phyloP scores from a whole-genome alignment of 202 grass and related monocot species.

The Saccharum hybrid region DNA sequence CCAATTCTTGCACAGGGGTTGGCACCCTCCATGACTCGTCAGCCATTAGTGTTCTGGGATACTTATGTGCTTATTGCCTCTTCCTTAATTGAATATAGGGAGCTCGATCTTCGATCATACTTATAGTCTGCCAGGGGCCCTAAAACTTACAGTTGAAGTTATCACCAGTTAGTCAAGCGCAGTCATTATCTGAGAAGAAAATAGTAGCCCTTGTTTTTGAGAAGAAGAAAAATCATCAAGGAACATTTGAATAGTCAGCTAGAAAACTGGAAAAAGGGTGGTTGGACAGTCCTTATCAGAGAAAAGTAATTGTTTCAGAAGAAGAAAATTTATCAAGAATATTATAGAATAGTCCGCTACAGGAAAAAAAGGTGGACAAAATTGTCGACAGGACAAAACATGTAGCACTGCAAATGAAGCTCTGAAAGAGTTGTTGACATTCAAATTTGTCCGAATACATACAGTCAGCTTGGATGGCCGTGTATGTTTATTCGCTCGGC shows the following conservation, averaged over 20 bases:
- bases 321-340: no score
- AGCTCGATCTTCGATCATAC: not conserved
- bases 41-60: not conserved
- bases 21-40: not conserved
- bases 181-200: not conserved
- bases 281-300: not conserved
- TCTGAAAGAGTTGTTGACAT: not conserved
- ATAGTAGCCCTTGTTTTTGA: not conserved
- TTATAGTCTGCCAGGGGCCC: not conserved
- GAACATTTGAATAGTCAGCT: not conserved
- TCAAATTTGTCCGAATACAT: not conserved
- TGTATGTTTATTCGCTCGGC: not conserved
- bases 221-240: not conserved
- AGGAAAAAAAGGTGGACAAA: no score
- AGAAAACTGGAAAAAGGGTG: not conserved
- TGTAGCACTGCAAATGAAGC: not conserved
- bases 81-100: not conserved
- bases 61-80: not conserved
- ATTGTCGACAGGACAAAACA: not conserved
- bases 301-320: no score
- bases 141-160: not conserved
- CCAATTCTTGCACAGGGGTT: constrained; percentile 34
- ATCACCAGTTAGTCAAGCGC: not conserved
- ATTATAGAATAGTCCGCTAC: no score
- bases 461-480: not conserved